A percentile compares a stretch with the other conserved stretches of the same genome.
Conservation (phyloP, 805 yeast species). For the Wickerhamiella shivajii region DNA sequence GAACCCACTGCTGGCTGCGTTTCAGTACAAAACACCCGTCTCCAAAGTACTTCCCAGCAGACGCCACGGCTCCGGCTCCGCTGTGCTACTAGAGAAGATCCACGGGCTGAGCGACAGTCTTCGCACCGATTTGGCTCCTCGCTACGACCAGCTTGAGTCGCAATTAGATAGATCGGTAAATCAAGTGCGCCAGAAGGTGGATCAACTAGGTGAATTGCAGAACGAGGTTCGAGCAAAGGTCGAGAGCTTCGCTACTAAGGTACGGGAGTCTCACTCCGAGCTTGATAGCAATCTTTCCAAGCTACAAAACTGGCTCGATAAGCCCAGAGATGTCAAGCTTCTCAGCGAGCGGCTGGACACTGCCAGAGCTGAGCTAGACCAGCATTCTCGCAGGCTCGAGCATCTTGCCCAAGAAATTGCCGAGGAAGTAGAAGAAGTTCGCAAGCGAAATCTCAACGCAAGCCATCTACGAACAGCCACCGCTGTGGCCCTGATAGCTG, state of each 20-base stretch:
- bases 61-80: constrained; percentile 1
- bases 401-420: too few species aligned
- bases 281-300: constrained; percentile 16
- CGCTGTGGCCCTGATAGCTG: too few species aligned
- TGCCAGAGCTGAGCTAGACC: constrained; percentile 16
- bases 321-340: constrained; percentile 15
- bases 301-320: constrained; percentile 17
- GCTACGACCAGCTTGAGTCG: constrained; percentile 14
- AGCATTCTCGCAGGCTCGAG: constrained; percentile 17
- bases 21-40: constrained; percentile 7
- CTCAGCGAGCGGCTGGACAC: constrained; percentile 17
- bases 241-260: constrained; percentile 14
- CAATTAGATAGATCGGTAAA: constrained; percentile 13
- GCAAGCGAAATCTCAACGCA: too few species aligned
- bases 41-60: too few species aligned
- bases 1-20: constrained; percentile 10
- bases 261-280: constrained; percentile 11
- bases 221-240: constrained; percentile 14
- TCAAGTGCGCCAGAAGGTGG: constrained; percentile 17
- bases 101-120: constrained; percentile 40
- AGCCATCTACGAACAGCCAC: too few species aligned
- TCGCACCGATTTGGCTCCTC: constrained; percentile 39
- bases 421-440: too few species aligned
- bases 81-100: constrained; percentile 41
- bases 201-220: constrained; percentile 17